Percentiles rank a stretch among this genome's conserved stretches.
Conservation (phyloP, 192 early-diverging fungal genomes). For the Entomortierella beljakovae region DNA sequence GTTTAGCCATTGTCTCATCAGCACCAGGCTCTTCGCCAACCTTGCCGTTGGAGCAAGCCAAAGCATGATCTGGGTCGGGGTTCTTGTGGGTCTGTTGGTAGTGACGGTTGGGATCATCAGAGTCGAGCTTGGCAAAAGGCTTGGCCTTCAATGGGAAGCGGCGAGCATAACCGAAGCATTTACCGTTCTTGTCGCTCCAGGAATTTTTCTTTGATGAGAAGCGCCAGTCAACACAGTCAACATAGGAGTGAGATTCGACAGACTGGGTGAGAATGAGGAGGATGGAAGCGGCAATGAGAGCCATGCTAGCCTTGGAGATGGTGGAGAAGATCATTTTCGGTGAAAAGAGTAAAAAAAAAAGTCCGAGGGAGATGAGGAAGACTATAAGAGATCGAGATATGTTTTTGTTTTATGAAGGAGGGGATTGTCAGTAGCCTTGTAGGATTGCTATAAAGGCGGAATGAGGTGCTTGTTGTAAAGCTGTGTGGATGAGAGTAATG, state of each 20-base stretch:
- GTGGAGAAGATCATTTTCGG: slow-evolving; percentile 20
- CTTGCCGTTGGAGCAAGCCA: slow-evolving; percentile 41
- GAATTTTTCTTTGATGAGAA: slow-evolving; percentile 36
- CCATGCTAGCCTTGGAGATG: slow-evolving; percentile 41
- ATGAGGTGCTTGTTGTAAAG: slow-evolving; percentile 13
- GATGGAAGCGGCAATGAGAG: slow-evolving; percentile 37
- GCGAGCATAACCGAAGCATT: slow-evolving; percentile 40
- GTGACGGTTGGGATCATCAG: slow-evolving; percentile 51
- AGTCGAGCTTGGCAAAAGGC: slow-evolving; percentile 44
- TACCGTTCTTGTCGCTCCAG: slow-evolving; percentile 45
- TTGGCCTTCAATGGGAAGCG: slow-evolving; percentile 48
- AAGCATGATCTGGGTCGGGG: slow-evolving; percentile 10
- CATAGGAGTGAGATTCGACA: slow-evolving; percentile 46
- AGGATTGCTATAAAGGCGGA: background rate
- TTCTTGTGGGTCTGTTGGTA: slow-evolving; percentile 51
- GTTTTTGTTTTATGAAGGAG: background rate
- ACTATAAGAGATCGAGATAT: background rate
- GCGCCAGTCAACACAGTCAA: slow-evolving; percentile 51
- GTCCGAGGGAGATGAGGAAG: background rate
- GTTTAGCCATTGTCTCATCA: slow-evolving; percentile 39
- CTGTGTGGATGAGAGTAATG: background rate
- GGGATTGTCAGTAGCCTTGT: slow-evolving; percentile 9
- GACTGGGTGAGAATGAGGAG: slow-evolving; percentile 25
- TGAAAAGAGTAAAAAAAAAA: background rate
- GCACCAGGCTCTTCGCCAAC: slow-evolving; percentile 43